Base-by-base conservation (phyloP, 2,329 filamentous ascomycete species). In the Aspergillus quadrilineatus region DNA sequence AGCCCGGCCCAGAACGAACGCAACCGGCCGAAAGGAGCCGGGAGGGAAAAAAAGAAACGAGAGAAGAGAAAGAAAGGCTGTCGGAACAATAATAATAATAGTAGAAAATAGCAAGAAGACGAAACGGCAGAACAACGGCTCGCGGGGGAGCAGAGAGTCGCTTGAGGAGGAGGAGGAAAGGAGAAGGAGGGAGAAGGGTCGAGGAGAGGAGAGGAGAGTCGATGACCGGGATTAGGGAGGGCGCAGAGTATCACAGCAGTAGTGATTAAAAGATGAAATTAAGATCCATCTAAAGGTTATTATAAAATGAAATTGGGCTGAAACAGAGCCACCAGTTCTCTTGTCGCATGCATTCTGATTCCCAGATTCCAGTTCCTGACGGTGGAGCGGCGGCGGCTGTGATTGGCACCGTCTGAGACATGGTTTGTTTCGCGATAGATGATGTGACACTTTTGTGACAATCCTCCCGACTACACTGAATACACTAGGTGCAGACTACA, bases 341-440 rank as follows among this genome's bases (percentile, higher is more conserved):
- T 42, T 46, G 50, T 47, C 7, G 10, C 29, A 30, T 43, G 50
- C 43, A 46, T 53, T 32, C 29, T n/a, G 30, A 45, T 30, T 56
- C 43, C 29, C 36, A 56, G 55, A 56, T 55, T 63, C 61, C 60
- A 63, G 59, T 55, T 57, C 50, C 56, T 60, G 56, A 42, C 28
- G 34, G 41, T 45, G 8, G 15, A 30, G 30, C 34, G 41, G 58
- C 61, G 62, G 57, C 60, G 55, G n/a, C 41, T 39, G 50, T 60
- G 56, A 66, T 67, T 60, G 59, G 61, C 51, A n/a, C 55, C 48
- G 44, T 36, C 68, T 72, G 69, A 72, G 69, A 72, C 69, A 71
- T 64, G 61, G 62, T 59, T 59, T 66, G 69, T 71, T 71, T 71
- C 67, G 55, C 52, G 32, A 53, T 43, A 44, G 49, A 60, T 61